A percentile compares a stretch with the other conserved stretches of the same genome.
Evolutionary conservation across 164 flowering plant genomes (phyloP).

Genomic region (Paratinospora sagittata): DNA sequence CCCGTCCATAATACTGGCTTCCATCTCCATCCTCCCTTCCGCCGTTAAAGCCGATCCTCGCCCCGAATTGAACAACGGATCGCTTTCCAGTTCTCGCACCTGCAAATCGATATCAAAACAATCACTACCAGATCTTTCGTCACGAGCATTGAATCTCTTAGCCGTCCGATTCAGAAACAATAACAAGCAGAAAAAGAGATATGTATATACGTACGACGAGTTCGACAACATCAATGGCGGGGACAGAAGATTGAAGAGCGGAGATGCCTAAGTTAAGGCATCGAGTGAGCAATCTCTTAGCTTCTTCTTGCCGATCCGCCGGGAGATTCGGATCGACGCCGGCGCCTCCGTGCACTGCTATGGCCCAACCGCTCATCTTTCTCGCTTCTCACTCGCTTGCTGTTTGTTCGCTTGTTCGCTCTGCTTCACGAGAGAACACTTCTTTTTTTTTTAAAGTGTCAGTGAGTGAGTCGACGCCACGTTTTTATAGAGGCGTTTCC

Average conservation of each 20-base stretch:
- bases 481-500: background rate
- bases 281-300: conserved; percentile 68
- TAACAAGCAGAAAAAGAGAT: too few species aligned
- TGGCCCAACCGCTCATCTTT: conserved; percentile 82
- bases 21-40: conserved; percentile 96
- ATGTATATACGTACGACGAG: conserved; percentile 60
- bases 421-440: too few species aligned
- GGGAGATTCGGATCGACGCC: conserved; percentile 96
- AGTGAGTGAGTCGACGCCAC: too few species aligned
- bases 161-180: too few species aligned
- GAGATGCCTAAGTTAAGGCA: conserved; percentile 81
- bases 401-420: conserved; percentile 12
- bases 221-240: conserved; percentile 93
- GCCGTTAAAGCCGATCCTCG: conserved; percentile 91
- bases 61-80: too few species aligned
- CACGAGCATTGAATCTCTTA: too few species aligned
- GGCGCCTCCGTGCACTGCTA: conserved; percentile 97
- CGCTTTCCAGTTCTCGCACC: conserved; percentile 92
- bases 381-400: too few species aligned
- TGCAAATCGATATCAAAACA: conserved; percentile 12
- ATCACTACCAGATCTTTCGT: background rate
- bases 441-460: too few species aligned
- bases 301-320: conserved; percentile 60
- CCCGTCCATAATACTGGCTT: conserved; percentile 98
- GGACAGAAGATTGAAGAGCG: conserved; percentile 57